These are phyloP conservation scores for Dunaliella sp. DNA, from an alignment of 139 green algal genomes.

Conservation along the genomic window DNA sequence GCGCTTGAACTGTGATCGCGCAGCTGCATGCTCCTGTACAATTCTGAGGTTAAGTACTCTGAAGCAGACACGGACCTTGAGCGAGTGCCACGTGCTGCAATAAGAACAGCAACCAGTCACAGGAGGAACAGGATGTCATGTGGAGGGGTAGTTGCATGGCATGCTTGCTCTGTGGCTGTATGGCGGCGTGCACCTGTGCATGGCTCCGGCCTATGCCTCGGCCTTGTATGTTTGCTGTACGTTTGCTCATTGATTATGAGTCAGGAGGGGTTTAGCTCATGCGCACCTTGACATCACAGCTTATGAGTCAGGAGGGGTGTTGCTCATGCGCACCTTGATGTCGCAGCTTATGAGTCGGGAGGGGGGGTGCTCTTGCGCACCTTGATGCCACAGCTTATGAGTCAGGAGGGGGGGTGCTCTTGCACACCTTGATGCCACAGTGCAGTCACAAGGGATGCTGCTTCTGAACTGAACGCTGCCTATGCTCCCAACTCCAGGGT, in stretches of 20 bases:
- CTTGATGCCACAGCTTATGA: background rate
- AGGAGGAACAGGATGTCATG: background rate
- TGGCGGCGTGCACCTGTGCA: too few relatives aligned
- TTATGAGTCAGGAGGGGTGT: too few relatives aligned
- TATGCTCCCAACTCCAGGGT: slow-evolving; percentile 9
- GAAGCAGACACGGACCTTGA: slow-evolving; percentile 36
- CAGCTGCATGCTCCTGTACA: too few relatives aligned
- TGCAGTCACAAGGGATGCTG: background rate
- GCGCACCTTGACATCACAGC: too few relatives aligned
- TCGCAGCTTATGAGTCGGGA: background rate
- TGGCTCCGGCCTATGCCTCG: too few relatives aligned
- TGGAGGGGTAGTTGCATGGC: background rate
- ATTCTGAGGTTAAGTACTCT: slow-evolving; percentile 36
- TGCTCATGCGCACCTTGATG: too few relatives aligned
- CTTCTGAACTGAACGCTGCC: background rate
- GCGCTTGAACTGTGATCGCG: too few relatives aligned
- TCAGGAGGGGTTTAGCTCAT: too few relatives aligned
- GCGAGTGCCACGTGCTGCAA: slow-evolving; percentile 24
- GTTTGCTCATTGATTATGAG: too few relatives aligned
- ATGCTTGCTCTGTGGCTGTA: too few relatives aligned
- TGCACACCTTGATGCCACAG: background rate
- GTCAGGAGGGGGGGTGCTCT: background rate
- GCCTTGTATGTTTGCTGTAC: too few relatives aligned
- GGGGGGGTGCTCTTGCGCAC: background rate
- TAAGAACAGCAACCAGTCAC: too few relatives aligned